Percentiles rank a stretch among this genome's conserved stretches.
Conservation (phyloP, 1,139 yeast species). For the Candida sanyaensis region DNA sequence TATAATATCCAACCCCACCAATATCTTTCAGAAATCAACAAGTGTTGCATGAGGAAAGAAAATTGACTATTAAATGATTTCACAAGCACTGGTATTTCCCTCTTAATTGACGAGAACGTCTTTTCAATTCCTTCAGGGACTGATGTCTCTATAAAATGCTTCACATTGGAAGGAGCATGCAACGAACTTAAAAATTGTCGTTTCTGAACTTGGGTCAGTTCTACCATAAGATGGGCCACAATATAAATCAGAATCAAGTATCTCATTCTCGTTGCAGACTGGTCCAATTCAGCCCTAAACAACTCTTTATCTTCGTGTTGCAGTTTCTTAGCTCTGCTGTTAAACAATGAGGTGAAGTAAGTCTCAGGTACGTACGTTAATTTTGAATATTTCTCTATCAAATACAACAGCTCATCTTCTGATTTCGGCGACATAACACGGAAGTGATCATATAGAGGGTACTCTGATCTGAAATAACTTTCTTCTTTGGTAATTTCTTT, state of each 20-base stretch:
- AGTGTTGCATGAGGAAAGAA: constrained; percentile 29
- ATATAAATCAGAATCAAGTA: constrained; percentile 36
- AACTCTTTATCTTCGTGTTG: constrained; percentile 27
- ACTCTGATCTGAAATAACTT: constrained; percentile 15
- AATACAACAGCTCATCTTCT: constrained; percentile 19
- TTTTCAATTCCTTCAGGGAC: constrained; percentile 27
- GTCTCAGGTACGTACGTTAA: constrained; percentile 37
- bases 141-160: constrained; percentile 40
- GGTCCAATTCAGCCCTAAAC: constrained; percentile 27
- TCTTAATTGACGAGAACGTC: constrained; percentile 27
- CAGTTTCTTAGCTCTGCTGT: constrained; percentile 18
- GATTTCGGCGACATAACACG: constrained; percentile 17
- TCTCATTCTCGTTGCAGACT: constrained; percentile 29
- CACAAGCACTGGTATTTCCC: constrained; percentile 24
- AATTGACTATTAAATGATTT: constrained; percentile 27
- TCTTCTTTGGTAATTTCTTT: constrained; percentile 36
- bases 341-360: constrained; percentile 36
- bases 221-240: constrained; percentile 31
- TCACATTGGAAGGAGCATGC: constrained; percentile 30
- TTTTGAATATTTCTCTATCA: constrained; percentile 23
- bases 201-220: constrained; percentile 26
- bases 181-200: constrained; percentile 24
- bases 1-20: constrained; percentile 50
- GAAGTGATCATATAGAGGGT: constrained; percentile 20
- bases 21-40: constrained; percentile 29